Percentiles rank a stretch among this genome's conserved stretches.
phyloP scores from a whole-genome alignment of 805 yeast species.

The Pichia kluyveri region DNA sequence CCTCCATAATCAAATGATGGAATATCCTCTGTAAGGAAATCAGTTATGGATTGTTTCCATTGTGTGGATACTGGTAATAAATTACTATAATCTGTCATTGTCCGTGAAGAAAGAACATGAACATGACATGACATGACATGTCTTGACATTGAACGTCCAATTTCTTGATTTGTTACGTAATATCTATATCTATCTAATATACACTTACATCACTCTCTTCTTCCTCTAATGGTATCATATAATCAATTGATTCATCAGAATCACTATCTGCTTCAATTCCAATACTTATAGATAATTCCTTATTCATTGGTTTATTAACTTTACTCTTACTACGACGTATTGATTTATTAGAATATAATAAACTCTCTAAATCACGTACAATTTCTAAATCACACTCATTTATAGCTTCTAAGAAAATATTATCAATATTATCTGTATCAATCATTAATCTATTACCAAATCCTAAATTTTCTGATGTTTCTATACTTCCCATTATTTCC shows the following conservation, averaged over 20 bases:
- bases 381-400: constrained; percentile 10
- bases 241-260: not conserved
- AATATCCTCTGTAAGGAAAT: constrained; percentile 77
- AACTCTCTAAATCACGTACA: constrained; percentile 6
- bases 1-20: constrained; percentile 96
- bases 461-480: not conserved
- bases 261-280: not conserved
- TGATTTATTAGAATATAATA: constrained; percentile 5
- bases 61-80: constrained; percentile 66
- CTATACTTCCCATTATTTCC: constrained; percentile 22
- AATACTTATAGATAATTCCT: not conserved
- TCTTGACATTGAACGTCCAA: not conserved
- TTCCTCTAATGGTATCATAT: constrained; percentile 10
- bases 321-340: too few species aligned
- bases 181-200: too few species aligned
- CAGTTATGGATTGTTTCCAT: constrained; percentile 75
- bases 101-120: not conserved
- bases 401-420: constrained; percentile 6
- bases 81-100: constrained; percentile 22
- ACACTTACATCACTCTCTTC: constrained; percentile 7
- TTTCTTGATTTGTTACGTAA: too few species aligned
- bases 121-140: too few species aligned
- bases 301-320: not conserved
- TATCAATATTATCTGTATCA: constrained; percentile 3
- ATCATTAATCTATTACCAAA: not conserved